Base-by-base conservation (phyloP, 257 asterid species). In the Linaria vulgaris region DNA sequence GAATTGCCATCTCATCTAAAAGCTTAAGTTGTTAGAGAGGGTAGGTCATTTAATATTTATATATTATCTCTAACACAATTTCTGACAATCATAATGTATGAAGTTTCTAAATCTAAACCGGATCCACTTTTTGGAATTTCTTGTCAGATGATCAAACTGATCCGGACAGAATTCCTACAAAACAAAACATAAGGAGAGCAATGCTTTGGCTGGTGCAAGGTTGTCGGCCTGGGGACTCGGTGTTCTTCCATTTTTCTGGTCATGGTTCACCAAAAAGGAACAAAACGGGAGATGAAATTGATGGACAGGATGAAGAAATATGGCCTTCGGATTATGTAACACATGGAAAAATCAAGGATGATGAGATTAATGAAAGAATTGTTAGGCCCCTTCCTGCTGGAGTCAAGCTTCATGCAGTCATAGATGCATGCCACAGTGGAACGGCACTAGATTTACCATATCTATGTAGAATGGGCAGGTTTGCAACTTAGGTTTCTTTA, bases 351-450 rank as follows among this genome's bases (percentile, higher is more conserved):
- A 87, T 92, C 21, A 88, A 89, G 1, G 99, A 92, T 30, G 75
- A 92, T 63, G 99, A 92, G 61, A 84, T 89, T 27, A 92, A 92
- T 67, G 83, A 88, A 8, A 76, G 91, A 3, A 63, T 92, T 4
- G 97, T 92, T 24, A 82, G 69, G 74, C 97, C 97, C 56, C 91
- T 92, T 69, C 96, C 96, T 12, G 69, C 64, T 7, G 97, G 97
- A 12, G 96, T 74, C 70, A 92, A 87, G 82, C 97, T 92, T 66
- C 99, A 92, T 10, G 96, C 99, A 0, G 78, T 92, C 45, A 81
- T 92, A 61, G 99, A 92, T 76, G 88, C 99, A 17, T 92, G 97
- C 56, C 99, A 92, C 76, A 89, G 99, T 21, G 99, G 99, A 67
- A 92, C 97, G 0, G 76, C 85, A 69, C 85, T 92, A 15, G 99